Evolutionary conservation across 1,284 basidiomycete species (phyloP), one percentile per base, ranked within the genome.

Genomic region (Cerioporus squamosus): DNA sequence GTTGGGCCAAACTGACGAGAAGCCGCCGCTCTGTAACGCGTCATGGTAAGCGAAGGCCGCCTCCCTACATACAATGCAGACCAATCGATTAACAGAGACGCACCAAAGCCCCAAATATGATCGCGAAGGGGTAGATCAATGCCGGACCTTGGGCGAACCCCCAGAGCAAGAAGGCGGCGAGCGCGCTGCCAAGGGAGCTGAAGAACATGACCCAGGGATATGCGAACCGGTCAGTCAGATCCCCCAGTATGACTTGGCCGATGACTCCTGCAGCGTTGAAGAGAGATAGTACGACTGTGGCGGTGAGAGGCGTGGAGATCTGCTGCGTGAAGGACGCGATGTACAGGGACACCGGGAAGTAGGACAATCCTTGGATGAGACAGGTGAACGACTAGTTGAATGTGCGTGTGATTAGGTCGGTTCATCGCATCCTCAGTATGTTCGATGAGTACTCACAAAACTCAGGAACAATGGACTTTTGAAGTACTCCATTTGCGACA

Each of bases 301-400:
- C 67, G 12, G 68, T 66, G 23, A 68, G 60, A n/a, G 67, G 65
- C 15, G 67, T 65, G 18, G 68, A 63, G 26, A 71, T 55, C 22
- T 63, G 50, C 29, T 64, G 65, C 20, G 68, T 65, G 64, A 66
- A 71, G 26, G 68, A 61, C 40, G 68, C 63, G 46, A 70, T 69
- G 59, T 71, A 70, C 12, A 70, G 66, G 38, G 69, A 71, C 38
- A 69, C 70, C 22, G 68, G 68, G 66, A 70, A 70, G 58, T 67
- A 70, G 1, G 67, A 68, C 7, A 72, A 57, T 10, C 68, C 68
- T 62, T 72, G 69, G 18, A 72, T 53, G 47, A 66, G 58, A 44
- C 60, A 62, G 23, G 67, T 65, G 36, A 61, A 55, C 15, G 62
- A 47, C 69, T 69, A 38, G 15, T 14, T n/a, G 7, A 33, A 12